Evolutionary conservation across 768 basidiomycete genomes (phyloP).

Genomic region (Amanita thiersii): DNA sequence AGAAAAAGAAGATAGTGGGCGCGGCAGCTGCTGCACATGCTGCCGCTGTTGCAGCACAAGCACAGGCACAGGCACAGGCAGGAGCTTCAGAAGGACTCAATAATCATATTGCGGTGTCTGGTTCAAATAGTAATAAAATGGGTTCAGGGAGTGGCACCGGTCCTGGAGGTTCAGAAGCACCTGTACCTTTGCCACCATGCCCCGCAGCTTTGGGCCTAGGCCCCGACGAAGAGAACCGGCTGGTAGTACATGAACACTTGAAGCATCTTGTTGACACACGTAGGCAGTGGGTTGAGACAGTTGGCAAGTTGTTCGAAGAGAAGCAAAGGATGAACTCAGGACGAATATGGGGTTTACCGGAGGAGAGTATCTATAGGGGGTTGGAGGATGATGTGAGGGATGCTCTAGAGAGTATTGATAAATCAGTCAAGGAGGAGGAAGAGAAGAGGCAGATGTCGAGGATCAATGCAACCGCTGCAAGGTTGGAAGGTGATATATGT

Average conservation of each 20-base stretch:
- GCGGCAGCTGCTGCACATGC: slow-evolving; percentile 21
- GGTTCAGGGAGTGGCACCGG: slow-evolving; percentile 21
- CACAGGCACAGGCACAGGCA: slow-evolving; percentile 3
- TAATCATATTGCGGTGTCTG: neutral
- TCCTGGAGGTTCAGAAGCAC: slow-evolving; percentile 20
- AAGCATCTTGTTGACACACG: slow-evolving; percentile 68
- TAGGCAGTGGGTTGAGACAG: slow-evolving; percentile 66
- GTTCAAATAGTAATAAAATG: slow-evolving; percentile 8
- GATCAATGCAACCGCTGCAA: slow-evolving; percentile 1
- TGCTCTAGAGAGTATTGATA: slow-evolving; percentile 12
- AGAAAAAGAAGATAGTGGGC: slow-evolving; percentile 50
- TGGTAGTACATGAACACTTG: slow-evolving; percentile 62
- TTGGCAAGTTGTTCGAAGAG: slow-evolving; percentile 70
- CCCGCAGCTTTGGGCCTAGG: slow-evolving; percentile 66
- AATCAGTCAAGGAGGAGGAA: slow-evolving; percentile 1
- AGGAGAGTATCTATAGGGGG: slow-evolving; percentile 67
- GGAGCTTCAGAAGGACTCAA: neutral
- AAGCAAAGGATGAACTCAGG: slow-evolving; percentile 62
- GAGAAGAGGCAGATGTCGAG: neutral
- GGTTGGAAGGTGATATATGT: slow-evolving; percentile 13
- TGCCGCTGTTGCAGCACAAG: slow-evolving; percentile 10
- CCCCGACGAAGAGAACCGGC: slow-evolving; percentile 55
- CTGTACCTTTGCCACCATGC: slow-evolving; percentile 44
- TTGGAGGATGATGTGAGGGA: slow-evolving; percentile 55
- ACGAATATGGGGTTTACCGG: slow-evolving; percentile 71